phyloP scores from a whole-genome alignment of 2,329 filamentous ascomycete genomes.

The Monosporascus sp. region DNA sequence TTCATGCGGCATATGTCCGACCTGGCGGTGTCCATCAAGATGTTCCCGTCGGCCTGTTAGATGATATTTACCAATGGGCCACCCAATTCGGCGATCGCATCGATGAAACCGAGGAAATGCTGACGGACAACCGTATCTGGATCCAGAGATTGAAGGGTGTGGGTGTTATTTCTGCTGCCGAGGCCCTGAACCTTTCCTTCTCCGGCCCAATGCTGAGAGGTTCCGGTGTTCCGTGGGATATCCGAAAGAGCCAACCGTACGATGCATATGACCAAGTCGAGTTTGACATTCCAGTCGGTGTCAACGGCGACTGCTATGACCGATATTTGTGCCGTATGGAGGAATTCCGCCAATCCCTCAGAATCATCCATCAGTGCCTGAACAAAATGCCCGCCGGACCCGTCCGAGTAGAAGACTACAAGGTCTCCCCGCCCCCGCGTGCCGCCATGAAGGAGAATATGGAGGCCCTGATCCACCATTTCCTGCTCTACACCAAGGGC shows the following conservation, averaged over 20 bases:
- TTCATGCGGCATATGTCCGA: slow-evolving; percentile 94
- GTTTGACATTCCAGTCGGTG: slow-evolving; percentile 93
- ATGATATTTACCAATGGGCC: slow-evolving; percentile 99
- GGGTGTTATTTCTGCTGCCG: slow-evolving; percentile 83
- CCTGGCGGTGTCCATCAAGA: slow-evolving; percentile 96
- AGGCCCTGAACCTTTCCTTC: slow-evolving; percentile 97
- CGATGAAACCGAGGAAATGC: slow-evolving; percentile 96
- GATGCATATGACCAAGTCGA: slow-evolving; percentile 98
- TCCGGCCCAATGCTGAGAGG: slow-evolving; percentile 97
- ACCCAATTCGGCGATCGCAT: slow-evolving; percentile 98
- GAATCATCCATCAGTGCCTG: slow-evolving; percentile 97
- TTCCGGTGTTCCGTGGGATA: slow-evolving; percentile 91
- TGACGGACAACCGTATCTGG: slow-evolving; percentile 99
- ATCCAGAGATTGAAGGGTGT: slow-evolving; percentile 86
- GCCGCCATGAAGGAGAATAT: slow-evolving; percentile 99
- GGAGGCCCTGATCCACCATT: slow-evolving; percentile 99
- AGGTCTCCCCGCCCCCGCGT: slow-evolving; percentile 91
- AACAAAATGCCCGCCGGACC: slow-evolving; percentile 98
- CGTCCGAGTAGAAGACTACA: slow-evolving; percentile 96
- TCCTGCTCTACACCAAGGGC: slow-evolving; percentile 97
- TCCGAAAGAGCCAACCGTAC: slow-evolving; percentile 95
- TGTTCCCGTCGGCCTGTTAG: slow-evolving; percentile 84
- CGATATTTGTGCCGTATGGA: slow-evolving; percentile 99
- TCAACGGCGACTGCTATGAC: slow-evolving; percentile 98
- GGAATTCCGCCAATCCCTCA: slow-evolving; percentile 95